These are phyloP conservation scores for Laburnicola sp. DNA, from an alignment of 2,329 filamentous ascomycete genomes.

Conservation along the genomic window DNA sequence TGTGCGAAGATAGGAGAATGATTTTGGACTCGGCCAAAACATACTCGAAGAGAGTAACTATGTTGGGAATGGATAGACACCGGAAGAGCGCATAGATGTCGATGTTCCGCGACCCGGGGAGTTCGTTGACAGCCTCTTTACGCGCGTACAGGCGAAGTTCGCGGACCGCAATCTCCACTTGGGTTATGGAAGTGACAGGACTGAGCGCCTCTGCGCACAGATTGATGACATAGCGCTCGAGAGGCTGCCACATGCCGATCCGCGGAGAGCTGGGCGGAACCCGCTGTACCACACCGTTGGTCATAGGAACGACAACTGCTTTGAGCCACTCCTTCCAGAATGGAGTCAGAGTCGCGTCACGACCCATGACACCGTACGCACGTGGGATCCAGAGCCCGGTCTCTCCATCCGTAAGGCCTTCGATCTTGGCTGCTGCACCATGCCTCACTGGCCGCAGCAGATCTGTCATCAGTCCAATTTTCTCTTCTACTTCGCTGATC, in stretches of 20 bases:
- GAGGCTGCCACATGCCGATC: constrained; percentile 90
- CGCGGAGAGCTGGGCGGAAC: constrained; percentile 87
- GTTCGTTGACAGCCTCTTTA: constrained; percentile 89
- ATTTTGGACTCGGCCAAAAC: constrained; percentile 91
- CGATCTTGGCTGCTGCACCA: constrained; percentile 94
- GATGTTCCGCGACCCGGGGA: constrained; percentile 86
- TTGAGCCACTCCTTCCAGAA: constrained; percentile 99
- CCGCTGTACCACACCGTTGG: constrained; percentile 77
- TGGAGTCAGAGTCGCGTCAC: constrained; percentile 77
- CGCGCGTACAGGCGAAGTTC: constrained; percentile 90
- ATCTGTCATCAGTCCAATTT: constrained; percentile 95
- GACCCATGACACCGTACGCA: constrained; percentile 88
- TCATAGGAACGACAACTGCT: constrained; percentile 94
- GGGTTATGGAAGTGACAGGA: constrained; percentile 89
- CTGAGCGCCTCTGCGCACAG: constrained; percentile 93
- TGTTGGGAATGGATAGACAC: constrained; percentile 85
- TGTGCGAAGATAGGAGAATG: constrained; percentile 93
- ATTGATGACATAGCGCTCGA: constrained; percentile 96
- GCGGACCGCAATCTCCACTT: constrained; percentile 87
- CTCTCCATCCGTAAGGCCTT: constrained; percentile 91
- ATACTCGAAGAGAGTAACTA: constrained; percentile 91
- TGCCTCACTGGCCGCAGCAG: constrained; percentile 89
- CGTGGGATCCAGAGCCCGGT: constrained; percentile 95
- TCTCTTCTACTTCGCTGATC: constrained; percentile 94
- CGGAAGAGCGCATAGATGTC: constrained; percentile 94